A percentile compares a stretch with the other conserved stretches of the same genome.
phyloP scores from a whole-genome alignment of 2,329 filamentous ascomycete genomes.

The Seiridium unicorne region DNA sequence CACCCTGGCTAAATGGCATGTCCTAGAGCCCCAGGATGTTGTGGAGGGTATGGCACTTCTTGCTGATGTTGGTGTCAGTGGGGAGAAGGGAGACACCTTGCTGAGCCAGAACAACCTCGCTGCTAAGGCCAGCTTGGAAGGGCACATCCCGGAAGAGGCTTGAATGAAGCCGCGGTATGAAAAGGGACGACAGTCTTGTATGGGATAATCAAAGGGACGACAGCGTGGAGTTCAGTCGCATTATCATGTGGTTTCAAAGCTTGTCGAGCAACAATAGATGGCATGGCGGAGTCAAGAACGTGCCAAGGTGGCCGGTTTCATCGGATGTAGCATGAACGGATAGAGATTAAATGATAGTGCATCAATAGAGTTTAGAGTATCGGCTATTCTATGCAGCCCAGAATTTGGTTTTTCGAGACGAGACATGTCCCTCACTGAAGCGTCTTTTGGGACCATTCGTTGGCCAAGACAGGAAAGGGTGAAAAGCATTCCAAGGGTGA shows the following conservation, averaged over 20 bases:
- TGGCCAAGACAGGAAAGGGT: too few species aligned
- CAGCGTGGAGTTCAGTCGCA: not conserved
- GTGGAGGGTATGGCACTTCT: conserved; percentile 65
- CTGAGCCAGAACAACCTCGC: conserved; percentile 56
- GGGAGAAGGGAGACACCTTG: conserved; percentile 33
- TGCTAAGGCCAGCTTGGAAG: conserved; percentile 52
- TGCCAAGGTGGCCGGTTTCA: too few species aligned
- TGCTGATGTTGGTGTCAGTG: conserved; percentile 39
- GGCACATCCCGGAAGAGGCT: conserved; percentile 40
- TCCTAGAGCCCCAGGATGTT: conserved; percentile 85
- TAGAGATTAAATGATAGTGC: too few species aligned
- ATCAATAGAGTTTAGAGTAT: too few species aligned
- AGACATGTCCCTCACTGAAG: too few species aligned
- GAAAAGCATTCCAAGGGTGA: too few species aligned
- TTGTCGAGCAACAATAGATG: not conserved
- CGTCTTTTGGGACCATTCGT: too few species aligned
- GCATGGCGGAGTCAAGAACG: not conserved
- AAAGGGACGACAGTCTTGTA: not conserved
- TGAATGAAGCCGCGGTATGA: not conserved
- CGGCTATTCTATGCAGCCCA: too few species aligned
- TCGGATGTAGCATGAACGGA: too few species aligned
- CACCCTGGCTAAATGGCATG: conserved; percentile 85
- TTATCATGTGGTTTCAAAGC: not conserved
- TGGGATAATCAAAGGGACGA: not conserved
- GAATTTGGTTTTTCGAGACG: too few species aligned